Base-by-base conservation (phyloP, 2,329 filamentous ascomycete species). In the Penicillium olsonii region DNA sequence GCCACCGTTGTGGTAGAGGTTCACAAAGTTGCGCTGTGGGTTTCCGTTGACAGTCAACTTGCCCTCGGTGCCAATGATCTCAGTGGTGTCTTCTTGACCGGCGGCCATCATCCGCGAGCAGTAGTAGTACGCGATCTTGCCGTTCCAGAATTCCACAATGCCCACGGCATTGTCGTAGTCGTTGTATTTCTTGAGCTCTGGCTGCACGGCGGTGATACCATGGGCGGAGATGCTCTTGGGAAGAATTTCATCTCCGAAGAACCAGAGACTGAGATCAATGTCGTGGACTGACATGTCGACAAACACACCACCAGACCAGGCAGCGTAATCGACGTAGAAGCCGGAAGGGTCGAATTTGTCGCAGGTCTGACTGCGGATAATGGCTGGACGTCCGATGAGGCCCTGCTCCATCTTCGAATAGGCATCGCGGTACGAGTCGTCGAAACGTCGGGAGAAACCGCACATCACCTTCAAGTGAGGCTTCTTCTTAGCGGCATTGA, bases 261-360 rank as follows among this genome's bases (percentile, higher is more conserved):
- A 85, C 82, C 82, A 85, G 4, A 85, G 68, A 0, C 81, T 77
- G 3, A 85, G 75, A 55, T 85, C 83, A 54, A 87, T 87, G 59
- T 87, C 85, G 70, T 87, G 85, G 58, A 87, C 81, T 44, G 80
- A 81, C 71, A 82, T 85, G 69, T 87, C 85, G 44, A 87, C 84
- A 59, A 87, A 87, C 59, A 87, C 84, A 42, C 84, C 84, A 20
- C 84, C 84, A 2, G 75, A 80, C 68, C 80, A 84, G 56, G 82
- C 75, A 5, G 84, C 82, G 66, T 87, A 87, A 18, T 77, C 73
- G 40, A 87, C 82, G 62, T 85, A 87, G 73, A 85, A 87, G 37
- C 84, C 84, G 0, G 77, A 77, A 0, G 82, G 80, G 50, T 86
- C 83, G 43, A 81, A 76, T 62, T 82, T 84, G 68, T 87, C 84